These are phyloP conservation scores for Pyrus communis DNA, from an alignment of 306 rosid species.

Conservation along the genomic window DNA sequence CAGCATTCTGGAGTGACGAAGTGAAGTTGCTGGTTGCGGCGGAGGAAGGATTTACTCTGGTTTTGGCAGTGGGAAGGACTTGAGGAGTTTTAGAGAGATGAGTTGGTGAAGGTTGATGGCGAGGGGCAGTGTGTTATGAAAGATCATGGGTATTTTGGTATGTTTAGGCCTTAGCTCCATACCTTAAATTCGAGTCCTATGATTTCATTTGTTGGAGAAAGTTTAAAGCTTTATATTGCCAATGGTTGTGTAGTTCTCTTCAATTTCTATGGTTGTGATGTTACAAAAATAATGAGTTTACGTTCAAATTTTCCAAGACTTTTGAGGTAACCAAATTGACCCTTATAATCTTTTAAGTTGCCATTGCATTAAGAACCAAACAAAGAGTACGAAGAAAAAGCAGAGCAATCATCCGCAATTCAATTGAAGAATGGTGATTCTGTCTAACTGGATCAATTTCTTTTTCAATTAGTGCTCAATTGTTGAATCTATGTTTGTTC, in stretches of 20 bases:
- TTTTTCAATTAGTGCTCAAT: too few relatives aligned
- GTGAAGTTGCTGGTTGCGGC: conserved; percentile 63
- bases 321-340: conserved; percentile 51
- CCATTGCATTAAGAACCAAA: background rate
- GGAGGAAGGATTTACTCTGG: conserved; percentile 78
- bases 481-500: too few relatives aligned
- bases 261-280: conserved; percentile 82
- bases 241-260: conserved; percentile 54
- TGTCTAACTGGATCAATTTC: too few relatives aligned
- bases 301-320: conserved; percentile 54
- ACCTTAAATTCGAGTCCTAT: background rate
- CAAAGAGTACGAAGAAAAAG: too few relatives aligned
- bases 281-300: conserved; percentile 66
- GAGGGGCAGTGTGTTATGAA: conserved; percentile 80
- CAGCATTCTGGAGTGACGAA: conserved; percentile 68
- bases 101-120: conserved; percentile 63
- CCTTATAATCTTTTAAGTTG: background rate
- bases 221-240: conserved; percentile 16
- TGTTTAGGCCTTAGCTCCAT: too few relatives aligned
- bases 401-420: too few relatives aligned
- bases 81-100: conserved; percentile 56
- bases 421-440: too few relatives aligned
- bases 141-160: too few relatives aligned
- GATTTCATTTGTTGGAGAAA: background rate
- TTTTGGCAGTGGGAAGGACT: conserved; percentile 40